Evolutionary conservation across 176 grass and related monocot genomes (phyloP), one percentile per base, ranked within the genome.

Genomic region (Aegilops longissima): DNA sequence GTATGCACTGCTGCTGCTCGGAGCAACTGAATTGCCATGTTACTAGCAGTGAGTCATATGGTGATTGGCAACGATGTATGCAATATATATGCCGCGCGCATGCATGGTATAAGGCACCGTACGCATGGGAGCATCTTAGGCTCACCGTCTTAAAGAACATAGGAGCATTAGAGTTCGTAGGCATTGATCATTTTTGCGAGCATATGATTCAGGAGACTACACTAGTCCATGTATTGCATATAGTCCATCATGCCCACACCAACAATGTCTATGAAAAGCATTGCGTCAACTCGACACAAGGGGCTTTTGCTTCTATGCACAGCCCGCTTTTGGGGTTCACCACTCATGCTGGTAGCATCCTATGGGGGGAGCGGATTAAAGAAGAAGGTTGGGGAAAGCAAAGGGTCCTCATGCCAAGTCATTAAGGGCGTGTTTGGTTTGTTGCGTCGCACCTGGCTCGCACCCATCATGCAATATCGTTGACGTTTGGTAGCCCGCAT

Each of bases 311-410:
- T 82, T 82, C 35, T 77, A 84, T 85, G 25, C 80, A 56, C 47
- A 68, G 35, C 82, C 77, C 76, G 77, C 61, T 86, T 90, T 85
- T 77, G 49, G 85, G 85, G 81, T 31, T 88, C 74, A 78, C 13
- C 62, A 84, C 85, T 84, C 81, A 91, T 87, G 77, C 59, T 76
- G 83, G 73, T 80, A 61, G 76, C 81, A 81, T 85, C 81, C 81
- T 80, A 76, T 68, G 68, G 69, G 23, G 58, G 78, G 18, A 25
- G 49, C 17, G 86, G 86, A 77, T 77, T 91, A 91, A 85, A 88
- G 77, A 78, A 86, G 81, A 20, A 80, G 85, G 70, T 52, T 84
- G 69, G 81, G 73, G 69, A 80, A 87, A 87, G 77, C 76, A 80
- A 86, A 80, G 70, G 69, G 42, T 84, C 51, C 61, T 86, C 85